phyloP scores from a whole-genome alignment of 139 green algal species.

The Closterium sp. region DNA sequence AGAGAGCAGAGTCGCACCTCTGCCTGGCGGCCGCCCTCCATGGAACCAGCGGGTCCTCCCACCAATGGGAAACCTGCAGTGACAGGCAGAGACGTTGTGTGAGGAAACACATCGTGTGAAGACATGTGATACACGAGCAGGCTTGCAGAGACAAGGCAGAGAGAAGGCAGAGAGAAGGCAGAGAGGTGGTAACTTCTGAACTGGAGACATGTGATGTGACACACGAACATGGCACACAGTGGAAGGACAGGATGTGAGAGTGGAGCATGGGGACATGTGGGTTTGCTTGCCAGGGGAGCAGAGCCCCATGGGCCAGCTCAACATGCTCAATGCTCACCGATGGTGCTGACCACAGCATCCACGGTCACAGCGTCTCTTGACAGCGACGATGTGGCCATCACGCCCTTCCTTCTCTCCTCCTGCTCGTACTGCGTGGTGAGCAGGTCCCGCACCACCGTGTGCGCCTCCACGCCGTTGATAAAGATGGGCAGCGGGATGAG shows the following conservation, averaged over 20 bases:
- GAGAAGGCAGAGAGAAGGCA: too few species aligned
- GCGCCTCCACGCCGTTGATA: conserved; percentile 94
- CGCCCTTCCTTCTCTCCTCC: conserved; percentile 17
- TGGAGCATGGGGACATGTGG: too few species aligned
- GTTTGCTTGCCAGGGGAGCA: background rate
- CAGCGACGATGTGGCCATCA: conserved; percentile 23
- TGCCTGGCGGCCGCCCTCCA: conserved; percentile 79
- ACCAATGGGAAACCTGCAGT: conserved; percentile 85
- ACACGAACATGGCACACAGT: too few species aligned
- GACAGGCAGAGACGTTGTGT: too few species aligned
- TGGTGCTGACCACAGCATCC: conserved; percentile 74
- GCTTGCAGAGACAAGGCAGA: too few species aligned
- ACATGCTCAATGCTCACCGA: conserved; percentile 22
- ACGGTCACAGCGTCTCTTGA: conserved; percentile 59
- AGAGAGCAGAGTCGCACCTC: conserved; percentile 15
- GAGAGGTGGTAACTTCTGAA: too few species aligned
- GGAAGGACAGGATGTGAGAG: too few species aligned
- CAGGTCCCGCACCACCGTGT: conserved; percentile 89
- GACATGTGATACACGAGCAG: too few species aligned
- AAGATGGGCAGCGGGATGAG: conserved; percentile 63
- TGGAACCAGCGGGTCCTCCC: conserved; percentile 86
- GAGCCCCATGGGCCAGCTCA: conserved; percentile 58
- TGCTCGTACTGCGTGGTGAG: conserved; percentile 75
- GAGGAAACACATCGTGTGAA: too few species aligned
- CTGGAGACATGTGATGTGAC: too few species aligned